A percentile compares a stretch with the other conserved stretches of the same genome.
These are phyloP conservation scores for Podospora comata DNA, from an alignment of 495 filamentous ascomycete genomes.

Conservation along the genomic window DNA sequence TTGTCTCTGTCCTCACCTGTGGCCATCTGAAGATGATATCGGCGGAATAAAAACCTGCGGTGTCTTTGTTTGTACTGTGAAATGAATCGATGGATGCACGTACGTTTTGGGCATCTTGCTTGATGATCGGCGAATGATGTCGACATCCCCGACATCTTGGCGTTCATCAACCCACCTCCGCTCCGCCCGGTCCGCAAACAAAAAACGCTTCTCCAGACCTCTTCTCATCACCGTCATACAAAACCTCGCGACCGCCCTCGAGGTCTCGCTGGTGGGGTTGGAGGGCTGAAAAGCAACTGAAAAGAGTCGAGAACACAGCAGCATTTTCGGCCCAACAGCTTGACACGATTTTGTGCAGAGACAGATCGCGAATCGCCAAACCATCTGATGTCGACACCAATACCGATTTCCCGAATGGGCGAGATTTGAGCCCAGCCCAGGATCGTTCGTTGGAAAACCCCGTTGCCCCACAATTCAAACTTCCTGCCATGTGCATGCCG, in stretches of 20 bases:
- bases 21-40: background rate
- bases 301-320: background rate
- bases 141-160: slow-evolving; percentile 13
- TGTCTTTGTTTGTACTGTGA: background rate
- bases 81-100: background rate
- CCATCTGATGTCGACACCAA: background rate
- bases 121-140: slow-evolving; percentile 9
- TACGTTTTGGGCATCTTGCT: background rate
- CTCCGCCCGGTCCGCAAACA: slow-evolving; percentile 10
- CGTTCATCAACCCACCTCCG: background rate
- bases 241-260: background rate
- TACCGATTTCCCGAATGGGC: slow-evolving; percentile 2
- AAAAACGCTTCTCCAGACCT: background rate
- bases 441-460: slow-evolving; percentile 2
- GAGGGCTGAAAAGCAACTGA: background rate
- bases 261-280: background rate
- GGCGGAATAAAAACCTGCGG: background rate
- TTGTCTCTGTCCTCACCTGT: background rate
- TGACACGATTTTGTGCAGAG: background rate
- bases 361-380: background rate
- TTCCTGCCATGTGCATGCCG: slow-evolving; percentile 4
- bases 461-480: slow-evolving; percentile 5
- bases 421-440: slow-evolving; percentile 2
- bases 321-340: background rate
- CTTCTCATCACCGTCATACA: background rate